Conservation (phyloP, 768 basidiomycete genomes). For the Cystofilobasidium capitatum region DNA sequence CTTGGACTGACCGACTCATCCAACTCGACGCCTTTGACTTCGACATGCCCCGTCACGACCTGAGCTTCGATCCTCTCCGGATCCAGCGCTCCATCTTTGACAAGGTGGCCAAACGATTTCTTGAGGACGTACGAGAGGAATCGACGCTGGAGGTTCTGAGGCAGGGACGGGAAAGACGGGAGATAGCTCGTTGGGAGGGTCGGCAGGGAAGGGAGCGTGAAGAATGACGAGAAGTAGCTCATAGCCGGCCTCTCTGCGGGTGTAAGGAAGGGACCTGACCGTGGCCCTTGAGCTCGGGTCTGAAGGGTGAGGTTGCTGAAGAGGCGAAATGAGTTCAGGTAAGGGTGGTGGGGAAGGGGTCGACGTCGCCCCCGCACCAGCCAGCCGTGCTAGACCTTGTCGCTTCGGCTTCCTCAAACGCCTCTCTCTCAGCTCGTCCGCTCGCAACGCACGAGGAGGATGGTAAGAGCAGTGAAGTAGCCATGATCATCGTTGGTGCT, state of each 20-base stretch:
- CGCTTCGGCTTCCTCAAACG: too few relatives aligned
- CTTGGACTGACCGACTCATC: slow-evolving; percentile 55
- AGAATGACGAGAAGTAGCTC: slow-evolving; percentile 32
- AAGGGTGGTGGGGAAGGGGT: too few relatives aligned
- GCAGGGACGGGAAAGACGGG: slow-evolving; percentile 39
- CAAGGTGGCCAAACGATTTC: slow-evolving; percentile 69
- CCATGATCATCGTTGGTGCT: too few relatives aligned
- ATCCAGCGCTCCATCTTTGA: slow-evolving; percentile 83
- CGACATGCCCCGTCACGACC: slow-evolving; percentile 80
- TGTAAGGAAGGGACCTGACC: neutral
- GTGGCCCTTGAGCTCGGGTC: too few relatives aligned
- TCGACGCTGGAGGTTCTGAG: slow-evolving; percentile 60
- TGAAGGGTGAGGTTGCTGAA: too few relatives aligned
- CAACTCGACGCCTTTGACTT: slow-evolving; percentile 72
- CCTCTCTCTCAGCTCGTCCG: too few relatives aligned
- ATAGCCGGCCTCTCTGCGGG: slow-evolving; percentile 20
- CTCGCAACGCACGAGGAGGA: too few relatives aligned
- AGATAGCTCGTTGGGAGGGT: slow-evolving; percentile 26
- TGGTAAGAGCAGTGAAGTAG: too few relatives aligned
- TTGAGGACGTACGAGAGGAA: slow-evolving; percentile 84
- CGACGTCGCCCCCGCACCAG: too few relatives aligned
- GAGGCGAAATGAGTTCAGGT: too few relatives aligned
- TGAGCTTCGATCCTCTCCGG: slow-evolving; percentile 78
- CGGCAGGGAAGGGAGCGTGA: slow-evolving; percentile 30
- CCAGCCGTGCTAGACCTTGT: too few relatives aligned